Evolutionary conservation across 192 early-diverging fungal species (phyloP).

Genomic region (Linnemannia exigua): DNA sequence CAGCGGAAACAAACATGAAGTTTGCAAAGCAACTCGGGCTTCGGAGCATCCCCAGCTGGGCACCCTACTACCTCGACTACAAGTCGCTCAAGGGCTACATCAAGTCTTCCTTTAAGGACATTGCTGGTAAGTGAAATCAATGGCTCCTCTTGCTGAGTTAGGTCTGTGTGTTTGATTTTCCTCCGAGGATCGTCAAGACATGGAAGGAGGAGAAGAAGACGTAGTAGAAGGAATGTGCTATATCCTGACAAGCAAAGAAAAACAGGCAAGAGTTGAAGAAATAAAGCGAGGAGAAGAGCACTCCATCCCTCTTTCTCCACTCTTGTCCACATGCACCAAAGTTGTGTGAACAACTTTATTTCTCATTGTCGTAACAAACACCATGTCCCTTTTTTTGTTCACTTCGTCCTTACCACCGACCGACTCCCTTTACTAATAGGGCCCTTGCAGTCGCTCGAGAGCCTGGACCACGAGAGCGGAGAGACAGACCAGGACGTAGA

Average conservation of each 20-base stretch:
- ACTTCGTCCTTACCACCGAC: not conserved
- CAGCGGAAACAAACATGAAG: conserved; percentile 54
- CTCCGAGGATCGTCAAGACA: not conserved
- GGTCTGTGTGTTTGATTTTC: not conserved
- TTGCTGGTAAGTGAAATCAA: conserved; percentile 22
- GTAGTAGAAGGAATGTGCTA: not conserved
- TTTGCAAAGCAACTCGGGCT: conserved; percentile 72
- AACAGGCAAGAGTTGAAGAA: too few relatives aligned
- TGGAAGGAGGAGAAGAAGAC: not conserved
- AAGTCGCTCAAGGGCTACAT: conserved; percentile 63
- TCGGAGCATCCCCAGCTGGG: conserved; percentile 65
- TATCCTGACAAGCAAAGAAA: not conserved
- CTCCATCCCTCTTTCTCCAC: too few relatives aligned
- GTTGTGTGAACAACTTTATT: not conserved
- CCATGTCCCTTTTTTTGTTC: too few relatives aligned
- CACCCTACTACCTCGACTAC: conserved; percentile 68
- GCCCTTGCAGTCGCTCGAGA: conserved; percentile 38
- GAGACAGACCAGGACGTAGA: conserved; percentile 19
- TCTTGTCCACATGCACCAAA: too few relatives aligned
- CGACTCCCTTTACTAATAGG: not conserved
- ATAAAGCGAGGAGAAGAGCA: too few relatives aligned
- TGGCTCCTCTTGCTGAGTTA: too few relatives aligned
- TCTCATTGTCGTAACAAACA: not conserved
- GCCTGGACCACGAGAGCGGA: conserved; percentile 20
- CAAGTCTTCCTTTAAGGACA: conserved; percentile 50